Percentiles rank a stretch among this genome's conserved stretches.
phyloP scores from a whole-genome alignment of 1,284 basidiomycete genomes.

The Ustilago sp. region DNA sequence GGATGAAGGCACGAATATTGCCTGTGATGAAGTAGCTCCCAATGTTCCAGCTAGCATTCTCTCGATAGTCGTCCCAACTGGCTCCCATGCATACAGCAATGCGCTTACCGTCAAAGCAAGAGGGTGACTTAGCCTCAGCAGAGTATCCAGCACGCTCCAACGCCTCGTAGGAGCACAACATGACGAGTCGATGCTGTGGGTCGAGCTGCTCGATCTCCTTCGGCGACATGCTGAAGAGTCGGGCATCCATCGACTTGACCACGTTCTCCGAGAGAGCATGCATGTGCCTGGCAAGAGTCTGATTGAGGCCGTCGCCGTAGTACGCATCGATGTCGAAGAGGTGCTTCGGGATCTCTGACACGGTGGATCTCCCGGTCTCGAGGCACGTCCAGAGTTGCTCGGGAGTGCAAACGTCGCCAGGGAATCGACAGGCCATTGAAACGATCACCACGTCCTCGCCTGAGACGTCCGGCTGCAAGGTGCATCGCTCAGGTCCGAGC shows the following conservation, averaged over 20 bases:
- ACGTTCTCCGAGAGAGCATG: slow-evolving; percentile 40
- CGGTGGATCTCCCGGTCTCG: slow-evolving; percentile 39
- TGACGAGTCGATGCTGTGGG: slow-evolving; percentile 50
- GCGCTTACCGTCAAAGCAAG: slow-evolving; percentile 43
- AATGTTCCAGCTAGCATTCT: slow-evolving; percentile 51
- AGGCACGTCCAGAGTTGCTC: slow-evolving; percentile 50
- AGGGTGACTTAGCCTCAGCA: slow-evolving; percentile 37
- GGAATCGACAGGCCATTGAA: slow-evolving; percentile 53
- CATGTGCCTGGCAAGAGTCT: slow-evolving; percentile 50
- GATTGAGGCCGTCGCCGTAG: slow-evolving; percentile 36
- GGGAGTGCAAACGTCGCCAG: slow-evolving; percentile 47
- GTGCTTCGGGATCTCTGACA: slow-evolving; percentile 45
- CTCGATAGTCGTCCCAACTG: slow-evolving; percentile 56
- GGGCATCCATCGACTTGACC: slow-evolving; percentile 45
- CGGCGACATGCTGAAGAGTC: slow-evolving; percentile 54
- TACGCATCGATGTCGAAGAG: slow-evolving; percentile 52
- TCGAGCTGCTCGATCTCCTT: slow-evolving; percentile 59
- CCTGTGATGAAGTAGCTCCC: slow-evolving; percentile 59
- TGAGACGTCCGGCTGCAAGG: slow-evolving; percentile 17
- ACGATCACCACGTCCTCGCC: slow-evolving; percentile 48
- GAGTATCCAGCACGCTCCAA: slow-evolving; percentile 51
- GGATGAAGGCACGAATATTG: slow-evolving; percentile 56
- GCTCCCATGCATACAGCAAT: slow-evolving; percentile 50
- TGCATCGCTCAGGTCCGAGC: background rate
- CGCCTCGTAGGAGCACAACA: slow-evolving; percentile 52